Conservation (phyloP, 176 grass and related monocot species). For the Bolboschoenus planiculmis region DNA sequence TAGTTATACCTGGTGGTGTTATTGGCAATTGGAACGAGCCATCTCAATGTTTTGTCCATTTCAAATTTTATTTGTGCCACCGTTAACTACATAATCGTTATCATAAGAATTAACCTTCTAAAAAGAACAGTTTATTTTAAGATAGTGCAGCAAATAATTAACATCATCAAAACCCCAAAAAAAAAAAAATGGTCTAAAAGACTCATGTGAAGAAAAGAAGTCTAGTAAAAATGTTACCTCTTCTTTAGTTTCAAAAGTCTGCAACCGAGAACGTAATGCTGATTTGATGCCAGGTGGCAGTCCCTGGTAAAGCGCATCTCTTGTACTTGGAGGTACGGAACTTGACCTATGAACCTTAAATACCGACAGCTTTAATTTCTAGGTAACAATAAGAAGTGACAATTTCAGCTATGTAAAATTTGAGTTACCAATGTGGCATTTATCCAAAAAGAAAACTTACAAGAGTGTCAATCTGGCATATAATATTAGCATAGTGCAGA, state of each 20-base stretch:
- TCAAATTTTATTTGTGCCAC: constrained; percentile 50
- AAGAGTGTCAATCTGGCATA: constrained; percentile 87
- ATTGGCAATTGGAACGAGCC: constrained; percentile 72
- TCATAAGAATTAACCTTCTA: neutral
- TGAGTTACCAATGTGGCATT: neutral
- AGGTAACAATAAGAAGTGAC: neutral
- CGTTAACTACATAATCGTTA: constrained; percentile 31
- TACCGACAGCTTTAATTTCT: neutral
- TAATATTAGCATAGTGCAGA: constrained; percentile 91
- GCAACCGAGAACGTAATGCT: constrained; percentile 40
- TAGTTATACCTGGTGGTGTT: constrained; percentile 56
- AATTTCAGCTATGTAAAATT: neutral
- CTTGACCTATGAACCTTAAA: constrained; percentile 61
- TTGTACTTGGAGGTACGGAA: constrained; percentile 49
- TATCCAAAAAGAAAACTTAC: constrained; percentile 71
- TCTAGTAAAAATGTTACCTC: constrained; percentile 37
- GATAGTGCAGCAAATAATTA: neutral
- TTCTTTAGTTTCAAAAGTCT: constrained; percentile 31
- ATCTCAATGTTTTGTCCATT: constrained; percentile 68
- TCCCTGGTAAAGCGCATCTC: constrained; percentile 68
- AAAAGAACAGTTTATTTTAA: neutral
- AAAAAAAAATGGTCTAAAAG: neutral
- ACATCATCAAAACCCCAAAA: neutral
- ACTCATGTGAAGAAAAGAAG: neutral
- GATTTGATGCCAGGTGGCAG: constrained; percentile 59